These are phyloP conservation scores for Clavulina sp. DNA, from an alignment of 768 basidiomycete species.

Conservation along the genomic window DNA sequence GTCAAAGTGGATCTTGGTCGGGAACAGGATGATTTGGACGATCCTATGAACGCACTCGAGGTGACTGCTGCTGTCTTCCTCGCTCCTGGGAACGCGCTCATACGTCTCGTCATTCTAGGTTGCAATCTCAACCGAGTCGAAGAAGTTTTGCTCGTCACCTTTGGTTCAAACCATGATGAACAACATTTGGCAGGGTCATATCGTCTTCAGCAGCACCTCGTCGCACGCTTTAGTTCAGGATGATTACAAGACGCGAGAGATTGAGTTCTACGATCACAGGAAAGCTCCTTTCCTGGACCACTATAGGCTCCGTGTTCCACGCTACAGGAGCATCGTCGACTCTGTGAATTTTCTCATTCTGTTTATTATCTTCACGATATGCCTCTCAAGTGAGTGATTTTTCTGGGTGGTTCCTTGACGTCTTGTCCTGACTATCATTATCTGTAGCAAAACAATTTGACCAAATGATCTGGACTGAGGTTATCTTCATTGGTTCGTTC, in stretches of 20 bases:
- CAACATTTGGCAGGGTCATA: constrained; percentile 56
- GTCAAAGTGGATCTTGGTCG: constrained; percentile 41
- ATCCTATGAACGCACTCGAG: constrained; percentile 72
- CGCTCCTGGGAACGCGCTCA: not conserved
- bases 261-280: constrained; percentile 51
- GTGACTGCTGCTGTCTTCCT: constrained; percentile 26
- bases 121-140: constrained; percentile 74
- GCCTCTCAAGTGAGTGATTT: constrained; percentile 44
- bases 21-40: constrained; percentile 35
- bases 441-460: constrained; percentile 37
- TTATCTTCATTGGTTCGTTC: constrained; percentile 34
- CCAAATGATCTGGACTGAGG: constrained; percentile 42
- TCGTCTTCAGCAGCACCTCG: constrained; percentile 22
- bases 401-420: not conserved
- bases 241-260: constrained; percentile 67
- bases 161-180: constrained; percentile 76
- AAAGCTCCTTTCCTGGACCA: constrained; percentile 66
- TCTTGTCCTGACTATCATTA: not conserved
- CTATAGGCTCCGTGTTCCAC: constrained; percentile 75
- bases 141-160: constrained; percentile 65
- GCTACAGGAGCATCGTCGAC: constrained; percentile 60
- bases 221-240: constrained; percentile 70
- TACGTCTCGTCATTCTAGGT: constrained; percentile 32
- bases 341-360: constrained; percentile 60
- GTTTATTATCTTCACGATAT: constrained; percentile 51